phyloP scores from a whole-genome alignment of 208 protist genomes.

The Trypanosoma grayi region DNA sequence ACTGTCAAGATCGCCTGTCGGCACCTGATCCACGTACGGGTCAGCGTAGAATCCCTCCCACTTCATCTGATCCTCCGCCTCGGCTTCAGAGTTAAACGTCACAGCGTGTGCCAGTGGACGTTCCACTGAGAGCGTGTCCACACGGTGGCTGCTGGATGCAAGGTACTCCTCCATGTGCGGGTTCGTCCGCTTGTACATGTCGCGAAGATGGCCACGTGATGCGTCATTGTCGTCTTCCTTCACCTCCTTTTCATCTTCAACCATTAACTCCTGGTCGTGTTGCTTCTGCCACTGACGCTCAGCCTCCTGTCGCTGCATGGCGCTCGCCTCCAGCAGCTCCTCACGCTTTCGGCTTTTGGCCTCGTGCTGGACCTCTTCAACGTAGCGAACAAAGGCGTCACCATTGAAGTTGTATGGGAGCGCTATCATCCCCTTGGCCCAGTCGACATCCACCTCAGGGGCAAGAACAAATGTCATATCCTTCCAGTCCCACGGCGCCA shows the following conservation, averaged over 20 bases:
- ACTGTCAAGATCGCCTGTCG: constrained; percentile 81
- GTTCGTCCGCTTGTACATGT: constrained; percentile 55
- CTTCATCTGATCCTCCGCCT: constrained; percentile 82
- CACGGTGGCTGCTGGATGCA: constrained; percentile 44
- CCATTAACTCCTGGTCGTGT: constrained; percentile 59
- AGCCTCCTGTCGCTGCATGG: constrained; percentile 36
- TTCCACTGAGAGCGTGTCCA: constrained; percentile 81
- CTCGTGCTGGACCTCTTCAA: constrained; percentile 79
- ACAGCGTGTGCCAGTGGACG: constrained; percentile 78
- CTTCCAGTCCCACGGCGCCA: constrained; percentile 88
- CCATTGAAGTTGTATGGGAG: constrained; percentile 90
- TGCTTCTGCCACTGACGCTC: constrained; percentile 40
- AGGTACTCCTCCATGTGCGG: constrained; percentile 89
- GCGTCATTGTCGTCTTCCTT: not conserved
- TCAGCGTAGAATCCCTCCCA: constrained; percentile 91
- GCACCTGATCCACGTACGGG: constrained; percentile 81
- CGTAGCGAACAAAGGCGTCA: constrained; percentile 79
- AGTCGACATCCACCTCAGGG: constrained; percentile 81
- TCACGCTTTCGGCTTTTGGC: constrained; percentile 59
- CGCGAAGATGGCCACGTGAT: constrained; percentile 18
- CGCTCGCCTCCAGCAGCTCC: constrained; percentile 62
- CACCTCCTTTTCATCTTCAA: constrained; percentile 21
- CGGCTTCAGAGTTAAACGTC: constrained; percentile 84
- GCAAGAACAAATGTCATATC: constrained; percentile 86
- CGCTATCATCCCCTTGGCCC: constrained; percentile 53